A percentile compares a stretch with the other conserved stretches of the same genome.
phyloP scores from a whole-genome alignment of 306 rosid species.

The Cercis canadensis region DNA sequence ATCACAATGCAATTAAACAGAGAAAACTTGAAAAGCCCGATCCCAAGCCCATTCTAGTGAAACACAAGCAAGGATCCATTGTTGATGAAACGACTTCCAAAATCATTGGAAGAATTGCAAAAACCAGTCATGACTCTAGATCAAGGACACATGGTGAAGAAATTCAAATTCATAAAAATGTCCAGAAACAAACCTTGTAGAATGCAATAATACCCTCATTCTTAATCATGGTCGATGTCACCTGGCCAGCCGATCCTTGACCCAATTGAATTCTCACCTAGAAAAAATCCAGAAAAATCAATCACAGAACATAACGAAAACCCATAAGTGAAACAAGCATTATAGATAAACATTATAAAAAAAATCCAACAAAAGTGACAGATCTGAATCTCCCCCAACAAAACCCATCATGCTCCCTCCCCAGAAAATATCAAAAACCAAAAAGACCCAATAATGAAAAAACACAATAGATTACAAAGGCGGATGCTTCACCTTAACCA shows the following conservation, averaged over 20 bases:
- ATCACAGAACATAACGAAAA: not conserved
- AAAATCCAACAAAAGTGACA: conserved; percentile 32
- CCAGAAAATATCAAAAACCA: not conserved
- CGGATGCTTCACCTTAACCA: conserved; percentile 77
- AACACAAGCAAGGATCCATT: conserved; percentile 28
- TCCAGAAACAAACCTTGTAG: conserved; percentile 65
- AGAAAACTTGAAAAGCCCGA: not conserved
- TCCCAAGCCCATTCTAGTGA: not conserved
- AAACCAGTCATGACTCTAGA: not conserved
- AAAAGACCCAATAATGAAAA: conserved; percentile 34
- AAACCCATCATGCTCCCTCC: not conserved
- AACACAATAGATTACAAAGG: not conserved
- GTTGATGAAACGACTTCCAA: conserved; percentile 20
- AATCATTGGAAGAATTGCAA: conserved; percentile 9
- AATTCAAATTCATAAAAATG: not conserved
- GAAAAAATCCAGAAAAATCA: conserved; percentile 29
- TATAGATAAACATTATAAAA: not conserved
- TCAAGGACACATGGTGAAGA: not conserved
- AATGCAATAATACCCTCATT: conserved; percentile 88
- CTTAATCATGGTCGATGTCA: conserved; percentile 79
- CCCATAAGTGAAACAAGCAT: not conserved
- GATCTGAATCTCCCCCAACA: conserved; percentile 53
- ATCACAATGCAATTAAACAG: not conserved
- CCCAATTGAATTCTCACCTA: conserved; percentile 99
- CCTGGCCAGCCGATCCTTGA: conserved; percentile 85